Evolutionary conservation across 2,329 filamentous ascomycete genomes (phyloP), one percentile per base, ranked within the genome.

Genomic region (Penicillium sp.): DNA sequence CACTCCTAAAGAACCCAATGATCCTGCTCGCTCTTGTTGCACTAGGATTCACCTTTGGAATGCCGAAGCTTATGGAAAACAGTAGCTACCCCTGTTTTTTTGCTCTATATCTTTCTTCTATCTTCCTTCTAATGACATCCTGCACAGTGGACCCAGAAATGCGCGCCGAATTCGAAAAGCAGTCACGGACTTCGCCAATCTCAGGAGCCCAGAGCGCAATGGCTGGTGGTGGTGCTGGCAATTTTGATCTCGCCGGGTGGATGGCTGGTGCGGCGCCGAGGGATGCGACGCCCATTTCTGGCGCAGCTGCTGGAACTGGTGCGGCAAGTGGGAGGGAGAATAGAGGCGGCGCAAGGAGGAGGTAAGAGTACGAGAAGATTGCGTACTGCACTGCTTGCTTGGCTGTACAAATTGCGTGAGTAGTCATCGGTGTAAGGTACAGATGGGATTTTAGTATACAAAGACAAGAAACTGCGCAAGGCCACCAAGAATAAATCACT

Each of bases 1-100:
- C 86, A 62, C 88, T 97, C 60, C 83, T 97, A 71, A 95, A 95
- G 83, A 97, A 92, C 75, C 95, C 95, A 3, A 98, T 98, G 93
- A 97, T 98, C 66, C 85, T 99, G 64, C 90, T 99, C 82, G 93
- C 90, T 5, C 79, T 96, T 38, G 88, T 95, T 45, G 92, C 90
- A 64, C 87, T 97, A 82, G 89, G 82, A 5, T 82, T 97, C 67
- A 93, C 97, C 66, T 85, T 98, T 71, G 93, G 93, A 68, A 92
- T 98, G 91, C 95, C 95, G 15, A 95, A 97, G 78, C 78, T 99
- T 60, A 88, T 98, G 82, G 93, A 98, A 56, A 97, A 95, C 75
- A 97, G 93, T 97, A 87, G 66, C 92, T 86, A 44, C 30, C 9
- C 8, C 45, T 44, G 62, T 17, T 26, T 11, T 55, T 63, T 66